phyloP scores from a whole-genome alignment of 2,329 filamentous ascomycete species.

The Aspergillus pseudotamarii region DNA sequence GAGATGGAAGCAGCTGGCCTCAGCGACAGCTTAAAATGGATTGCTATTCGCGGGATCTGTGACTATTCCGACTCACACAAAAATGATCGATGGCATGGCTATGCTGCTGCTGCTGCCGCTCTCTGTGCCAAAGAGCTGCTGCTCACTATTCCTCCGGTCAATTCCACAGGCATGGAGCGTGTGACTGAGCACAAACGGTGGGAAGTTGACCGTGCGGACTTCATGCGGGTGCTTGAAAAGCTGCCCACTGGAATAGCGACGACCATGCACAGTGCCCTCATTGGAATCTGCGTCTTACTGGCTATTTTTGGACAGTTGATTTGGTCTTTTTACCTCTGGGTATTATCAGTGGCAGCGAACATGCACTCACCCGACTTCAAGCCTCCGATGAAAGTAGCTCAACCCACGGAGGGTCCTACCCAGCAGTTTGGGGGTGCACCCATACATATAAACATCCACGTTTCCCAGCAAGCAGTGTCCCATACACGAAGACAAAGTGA shows the following conservation, averaged over 20 bases:
- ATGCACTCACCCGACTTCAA: neutral
- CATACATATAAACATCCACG: neutral
- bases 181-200: neutral
- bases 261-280: neutral
- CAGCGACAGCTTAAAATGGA: slow-evolving; percentile 1
- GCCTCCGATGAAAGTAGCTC: too few relatives aligned
- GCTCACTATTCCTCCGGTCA: neutral
- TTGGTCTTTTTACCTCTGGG: neutral
- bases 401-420: too few relatives aligned
- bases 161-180: too few relatives aligned
- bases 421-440: neutral
- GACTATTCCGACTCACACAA: slow-evolving; percentile 16
- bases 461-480: neutral
- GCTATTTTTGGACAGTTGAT: neutral
- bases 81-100: slow-evolving; percentile 9
- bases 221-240: neutral
- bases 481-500: neutral
- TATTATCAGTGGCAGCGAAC: neutral
- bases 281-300: neutral
- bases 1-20: slow-evolving; percentile 10
- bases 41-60: slow-evolving; percentile 10
- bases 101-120: slow-evolving; percentile 9
- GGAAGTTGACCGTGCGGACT: accelerated
- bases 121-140: slow-evolving; percentile 13
- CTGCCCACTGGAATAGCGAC: neutral